Percentiles rank a stretch among this genome's conserved stretches.
These are phyloP conservation scores for Xylariaceae sp. DNA, from an alignment of 2,329 filamentous ascomycete species.

Conservation along the genomic window DNA sequence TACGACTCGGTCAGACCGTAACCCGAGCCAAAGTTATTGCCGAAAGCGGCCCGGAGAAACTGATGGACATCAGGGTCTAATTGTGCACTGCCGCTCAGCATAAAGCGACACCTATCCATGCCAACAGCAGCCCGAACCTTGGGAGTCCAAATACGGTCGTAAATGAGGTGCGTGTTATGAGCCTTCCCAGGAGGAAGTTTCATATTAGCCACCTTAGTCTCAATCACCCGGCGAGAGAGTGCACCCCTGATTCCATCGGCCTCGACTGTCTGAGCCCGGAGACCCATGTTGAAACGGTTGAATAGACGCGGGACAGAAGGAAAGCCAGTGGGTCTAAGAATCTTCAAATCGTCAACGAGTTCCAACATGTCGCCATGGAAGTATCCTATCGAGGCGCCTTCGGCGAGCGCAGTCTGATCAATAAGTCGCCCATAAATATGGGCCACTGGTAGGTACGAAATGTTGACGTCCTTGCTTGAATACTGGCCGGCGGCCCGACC, in stretches of 20 bases:
- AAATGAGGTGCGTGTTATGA: slow-evolving; percentile 79
- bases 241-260: slow-evolving; percentile 80
- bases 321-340: slow-evolving; percentile 82
- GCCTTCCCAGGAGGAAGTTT: slow-evolving; percentile 74
- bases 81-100: slow-evolving; percentile 90
- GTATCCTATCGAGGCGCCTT: slow-evolving; percentile 81
- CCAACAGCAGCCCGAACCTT: slow-evolving; percentile 87
- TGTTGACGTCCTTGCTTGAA: slow-evolving; percentile 63
- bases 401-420: slow-evolving; percentile 77
- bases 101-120: slow-evolving; percentile 72
- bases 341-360: slow-evolving; percentile 89
- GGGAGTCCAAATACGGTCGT: slow-evolving; percentile 87
- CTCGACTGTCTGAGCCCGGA: slow-evolving; percentile 80
- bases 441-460: slow-evolving; percentile 91
- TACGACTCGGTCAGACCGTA: slow-evolving; percentile 96
- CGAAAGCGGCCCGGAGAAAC: slow-evolving; percentile 86
- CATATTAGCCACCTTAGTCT: slow-evolving; percentile 80
- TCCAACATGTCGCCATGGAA: slow-evolving; percentile 91
- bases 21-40: slow-evolving; percentile 80
- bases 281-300: slow-evolving; percentile 86
- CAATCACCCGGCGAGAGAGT: slow-evolving; percentile 79
- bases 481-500: slow-evolving; percentile 63
- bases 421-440: slow-evolving; percentile 91
- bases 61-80: slow-evolving; percentile 87
- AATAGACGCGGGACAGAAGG: slow-evolving; percentile 90